Base-by-base conservation (phyloP, 805 yeast species). In the Alloascoidea africana region DNA sequence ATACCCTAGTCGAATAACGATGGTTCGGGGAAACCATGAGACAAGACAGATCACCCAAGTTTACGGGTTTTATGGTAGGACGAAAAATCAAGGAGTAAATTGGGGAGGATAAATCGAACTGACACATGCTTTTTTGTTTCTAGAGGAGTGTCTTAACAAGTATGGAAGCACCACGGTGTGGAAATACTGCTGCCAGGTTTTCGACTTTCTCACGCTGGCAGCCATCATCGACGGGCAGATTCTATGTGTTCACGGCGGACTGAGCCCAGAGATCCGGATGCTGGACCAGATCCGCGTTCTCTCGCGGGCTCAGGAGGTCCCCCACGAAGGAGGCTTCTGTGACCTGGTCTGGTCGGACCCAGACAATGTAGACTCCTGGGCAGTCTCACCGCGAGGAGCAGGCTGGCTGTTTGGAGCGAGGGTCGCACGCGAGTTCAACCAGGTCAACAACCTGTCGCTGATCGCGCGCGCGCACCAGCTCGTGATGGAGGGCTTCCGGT, bases 321-420 rank as follows among this genome's bases (percentile, higher is more conserved):
- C 98, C 2, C 97, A 91, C 56, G 98, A 89, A 61, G 98, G 98
- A 48, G 97, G 96, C 2, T 89, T 89, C 57, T 91, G 96, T 54
- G 98, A 89, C 58, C 70, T 89, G 50, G 87, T 89, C 32, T 89
- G 98, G 98, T 79, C 93, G 15, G 98, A 89, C 53, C 98, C 98
- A 1, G 97, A 89, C 55, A 87, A 87, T 51, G 95, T 87, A 34
- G 96, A 85, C 49, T 84, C 95, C 8, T 89, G 98, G 98, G 96
- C 94, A 16, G 95, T 91, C 15, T 79, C 93, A 17, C 96, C 96
- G 19, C 71, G 98, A 53, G 98, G 98, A 43, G 98, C 98, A 0
- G 98, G 98, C 8, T 89, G 97, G 97, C 62, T 89, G 38, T 89
- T 89, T 56, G 98, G 98, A 16, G 73, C 86, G 34, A 80, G 81